Percentiles rank a stretch among this genome's conserved stretches.
Conservation (phyloP, 129 eudicot genomes). For the Tagetes patula region DNA sequence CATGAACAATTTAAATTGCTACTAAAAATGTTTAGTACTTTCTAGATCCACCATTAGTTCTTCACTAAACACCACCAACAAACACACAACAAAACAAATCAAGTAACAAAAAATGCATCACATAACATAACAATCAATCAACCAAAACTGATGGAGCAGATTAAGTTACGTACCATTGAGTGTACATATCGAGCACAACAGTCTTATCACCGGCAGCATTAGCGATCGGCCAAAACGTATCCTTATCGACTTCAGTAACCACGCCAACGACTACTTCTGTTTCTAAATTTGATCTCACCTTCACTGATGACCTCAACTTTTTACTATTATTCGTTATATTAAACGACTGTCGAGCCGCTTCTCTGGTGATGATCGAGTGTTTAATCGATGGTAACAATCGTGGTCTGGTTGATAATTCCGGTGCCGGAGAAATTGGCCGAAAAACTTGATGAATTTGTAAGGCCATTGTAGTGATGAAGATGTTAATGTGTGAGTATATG, state of each 20-base stretch:
- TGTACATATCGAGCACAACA: conserved; percentile 89
- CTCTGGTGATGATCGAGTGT: conserved; percentile 27
- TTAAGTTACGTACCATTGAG: conserved; percentile 61
- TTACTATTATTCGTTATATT: conserved; percentile 14
- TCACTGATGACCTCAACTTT: conserved; percentile 20
- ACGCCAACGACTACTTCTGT: conserved; percentile 49
- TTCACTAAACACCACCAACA: neutral
- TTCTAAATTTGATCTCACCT: conserved; percentile 57
- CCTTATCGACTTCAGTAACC: conserved; percentile 75
- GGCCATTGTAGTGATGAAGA: conserved; percentile 46
- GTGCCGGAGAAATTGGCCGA: conserved; percentile 33
- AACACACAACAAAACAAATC: no score
- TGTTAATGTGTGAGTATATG: conserved; percentile 14
- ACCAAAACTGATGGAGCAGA: no score
- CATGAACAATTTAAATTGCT: no score
- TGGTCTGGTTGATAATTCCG: conserved; percentile 26
- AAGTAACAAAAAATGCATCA: no score
- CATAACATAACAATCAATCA: no score
- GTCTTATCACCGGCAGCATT: conserved; percentile 74
- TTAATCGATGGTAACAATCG: conserved; percentile 20
- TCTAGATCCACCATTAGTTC: neutral
- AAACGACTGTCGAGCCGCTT: neutral
- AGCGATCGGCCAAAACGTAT: conserved; percentile 91
- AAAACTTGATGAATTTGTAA: conserved; percentile 45
- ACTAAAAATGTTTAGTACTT: no score